These are phyloP conservation scores for Podospora bellae-mahoneyi DNA, from an alignment of 495 filamentous ascomycete species.

Conservation along the genomic window DNA sequence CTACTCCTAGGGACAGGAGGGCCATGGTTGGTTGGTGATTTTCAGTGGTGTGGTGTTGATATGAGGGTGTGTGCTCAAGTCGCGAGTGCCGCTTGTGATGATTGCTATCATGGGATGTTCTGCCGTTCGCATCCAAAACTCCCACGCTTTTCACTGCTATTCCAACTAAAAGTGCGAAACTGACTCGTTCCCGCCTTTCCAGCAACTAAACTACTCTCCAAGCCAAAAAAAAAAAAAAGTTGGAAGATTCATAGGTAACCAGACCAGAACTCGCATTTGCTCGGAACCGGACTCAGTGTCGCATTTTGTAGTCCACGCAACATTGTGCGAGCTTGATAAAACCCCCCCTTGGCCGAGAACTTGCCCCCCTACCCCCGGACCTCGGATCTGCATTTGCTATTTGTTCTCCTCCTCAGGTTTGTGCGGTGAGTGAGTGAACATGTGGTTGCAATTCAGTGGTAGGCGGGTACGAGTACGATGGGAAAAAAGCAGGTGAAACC, in stretches of 20 bases:
- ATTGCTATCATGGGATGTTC: too few species aligned
- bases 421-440: neutral
- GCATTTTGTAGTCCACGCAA: neutral
- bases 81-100: too few species aligned
- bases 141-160: too few species aligned
- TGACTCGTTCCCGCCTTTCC: neutral
- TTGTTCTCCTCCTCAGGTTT: neutral
- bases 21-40: slow-evolving; percentile 1
- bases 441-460: neutral
- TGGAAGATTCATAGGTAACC: neutral
- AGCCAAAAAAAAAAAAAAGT: neutral
- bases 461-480: slow-evolving; percentile 2
- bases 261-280: neutral
- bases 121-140: too few species aligned
- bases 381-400: neutral
- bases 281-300: neutral
- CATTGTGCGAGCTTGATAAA: neutral
- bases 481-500: neutral
- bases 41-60: neutral
- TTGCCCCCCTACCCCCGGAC: neutral
- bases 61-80: neutral
- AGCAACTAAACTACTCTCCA: too few species aligned
- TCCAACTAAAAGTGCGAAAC: neutral
- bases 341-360: neutral
- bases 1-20: slow-evolving; percentile 3